Percentiles rank a stretch among this genome's conserved stretches.
Conservation (phyloP, 2,329 filamentous ascomycete genomes). For the Aureobasidium sp. region DNA sequence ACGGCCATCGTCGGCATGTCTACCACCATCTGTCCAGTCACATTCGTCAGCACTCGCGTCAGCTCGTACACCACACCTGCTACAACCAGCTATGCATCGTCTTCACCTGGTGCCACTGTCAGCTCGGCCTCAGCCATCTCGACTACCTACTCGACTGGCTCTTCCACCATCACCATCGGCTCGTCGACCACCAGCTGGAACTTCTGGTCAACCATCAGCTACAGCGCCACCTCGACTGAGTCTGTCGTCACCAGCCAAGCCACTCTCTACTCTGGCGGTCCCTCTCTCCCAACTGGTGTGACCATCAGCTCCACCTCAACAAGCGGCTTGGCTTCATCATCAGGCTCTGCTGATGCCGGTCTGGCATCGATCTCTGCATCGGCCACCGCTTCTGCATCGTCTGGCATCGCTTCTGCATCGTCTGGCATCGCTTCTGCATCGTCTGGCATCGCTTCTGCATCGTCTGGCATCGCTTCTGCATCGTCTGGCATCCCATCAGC, state of each 20-base stretch:
- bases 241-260: slow-evolving; percentile 3
- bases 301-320: background rate
- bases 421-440: no score
- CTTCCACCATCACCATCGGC: slow-evolving; percentile 4
- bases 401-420: slow-evolving; percentile 1
- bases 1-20: slow-evolving; percentile 34
- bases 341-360: background rate
- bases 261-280: slow-evolving; percentile 9
- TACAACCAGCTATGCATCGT: slow-evolving; percentile 15
- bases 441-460: no score
- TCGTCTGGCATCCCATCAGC: background rate
- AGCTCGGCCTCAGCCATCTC: slow-evolving; percentile 8
- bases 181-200: background rate
- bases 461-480: background rate
- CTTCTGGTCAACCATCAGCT: slow-evolving; percentile 11
- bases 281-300: background rate
- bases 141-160: slow-evolving; percentile 11
- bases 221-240: background rate
- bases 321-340: background rate
- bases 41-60: slow-evolving; percentile 21
- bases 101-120: slow-evolving; percentile 7
- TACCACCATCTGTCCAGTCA: slow-evolving; percentile 38
- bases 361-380: slow-evolving; percentile 11
- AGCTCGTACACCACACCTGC: slow-evolving; percentile 5
- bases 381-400: slow-evolving; percentile 1